phyloP scores from a whole-genome alignment of 257 asterid species.

The Phtheirospermum japonicum region DNA sequence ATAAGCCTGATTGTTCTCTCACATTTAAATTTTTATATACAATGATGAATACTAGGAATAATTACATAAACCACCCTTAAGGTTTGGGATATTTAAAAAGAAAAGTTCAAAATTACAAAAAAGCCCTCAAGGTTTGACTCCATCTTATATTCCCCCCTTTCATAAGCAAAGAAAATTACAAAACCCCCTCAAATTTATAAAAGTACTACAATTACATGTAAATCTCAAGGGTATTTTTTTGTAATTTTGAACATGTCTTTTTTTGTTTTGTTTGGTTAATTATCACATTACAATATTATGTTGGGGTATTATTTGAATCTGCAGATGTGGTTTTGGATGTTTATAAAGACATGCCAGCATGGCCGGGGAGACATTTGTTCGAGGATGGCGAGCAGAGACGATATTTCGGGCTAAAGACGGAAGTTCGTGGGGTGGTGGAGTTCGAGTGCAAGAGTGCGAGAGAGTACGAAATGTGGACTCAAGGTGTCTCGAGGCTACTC shows the following conservation, averaged over 20 bases:
- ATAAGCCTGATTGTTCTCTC: not conserved
- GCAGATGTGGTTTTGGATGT: slow-evolving; percentile 89
- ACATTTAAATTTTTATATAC: too few relatives aligned
- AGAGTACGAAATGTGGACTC: slow-evolving; percentile 72
- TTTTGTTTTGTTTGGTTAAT: too few relatives aligned
- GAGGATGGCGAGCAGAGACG: slow-evolving; percentile 90
- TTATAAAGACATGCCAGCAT: slow-evolving; percentile 74
- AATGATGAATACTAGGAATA: not conserved
- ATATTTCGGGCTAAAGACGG: slow-evolving; percentile 83
- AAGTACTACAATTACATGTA: too few relatives aligned
- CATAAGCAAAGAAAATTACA: not conserved
- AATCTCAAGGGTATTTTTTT: too few relatives aligned
- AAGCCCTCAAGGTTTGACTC: not conserved
- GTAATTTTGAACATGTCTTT: too few relatives aligned
- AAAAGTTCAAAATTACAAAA: not conserved
- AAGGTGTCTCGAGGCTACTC: slow-evolving; percentile 62
- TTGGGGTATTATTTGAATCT: too few relatives aligned
- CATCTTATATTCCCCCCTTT: not conserved
- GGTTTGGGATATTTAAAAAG: too few relatives aligned
- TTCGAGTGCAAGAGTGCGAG: slow-evolving; percentile 58
- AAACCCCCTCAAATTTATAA: not conserved
- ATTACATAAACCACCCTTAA: not conserved
- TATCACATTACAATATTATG: too few relatives aligned
- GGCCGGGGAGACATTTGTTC: slow-evolving; percentile 95
- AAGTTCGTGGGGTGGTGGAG: slow-evolving; percentile 68